Base-by-base conservation (phyloP, 495 filamentous ascomycete species). In the Venustampulla echinocandica region DNA sequence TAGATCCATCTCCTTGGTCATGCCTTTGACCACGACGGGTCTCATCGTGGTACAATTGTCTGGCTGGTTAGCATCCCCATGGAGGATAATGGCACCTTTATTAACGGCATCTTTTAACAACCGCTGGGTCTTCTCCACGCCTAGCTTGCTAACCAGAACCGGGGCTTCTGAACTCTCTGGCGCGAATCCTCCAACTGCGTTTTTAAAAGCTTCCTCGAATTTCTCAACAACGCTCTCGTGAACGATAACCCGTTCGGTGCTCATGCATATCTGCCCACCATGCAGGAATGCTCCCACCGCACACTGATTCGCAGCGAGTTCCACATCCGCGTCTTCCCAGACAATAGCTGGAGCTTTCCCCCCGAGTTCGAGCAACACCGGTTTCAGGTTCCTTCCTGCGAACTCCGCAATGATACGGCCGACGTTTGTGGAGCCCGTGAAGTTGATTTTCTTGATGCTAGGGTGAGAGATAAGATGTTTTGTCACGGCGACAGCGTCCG, bases 181-280 rank as follows among this genome's bases (percentile, higher is more conserved):
- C 41, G 75, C 80, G 13, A 71, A 66, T 2, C 66, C 49, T 5
- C 69, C 66, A 17, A 79, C 62, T 13, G 74, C 70, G 3, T 61
- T 56, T 43, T 77, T 71, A 30, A 58, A 49, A 52, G 77, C 73
- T 40, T 69, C 62, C 40, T 77, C 74, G 62, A 94, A 96, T 37
- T 75, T 60, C 10, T 71, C 70, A 20, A 74, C 74, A 43, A 95
- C 63, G 13, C 73, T 69, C 28, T 76, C 75, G 59, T 93, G 84
- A 18, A 95, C 85, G 17, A 95, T 64, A 59, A 96, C 85, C 20
- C 84, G 79, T 67, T 95, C 90, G 0, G 88, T 94, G 2, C 79
- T 76, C 90, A 96, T 92, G 69, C 90, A 96, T 40, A 93, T 78
- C 69, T 96, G 90, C 1, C 90, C 90, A 18, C 76, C 60, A 56